Percentiles rank a stretch among this genome's conserved stretches.
phyloP scores from a whole-genome alignment of 1,284 basidiomycete genomes.

The Vanrija sp. region DNA sequence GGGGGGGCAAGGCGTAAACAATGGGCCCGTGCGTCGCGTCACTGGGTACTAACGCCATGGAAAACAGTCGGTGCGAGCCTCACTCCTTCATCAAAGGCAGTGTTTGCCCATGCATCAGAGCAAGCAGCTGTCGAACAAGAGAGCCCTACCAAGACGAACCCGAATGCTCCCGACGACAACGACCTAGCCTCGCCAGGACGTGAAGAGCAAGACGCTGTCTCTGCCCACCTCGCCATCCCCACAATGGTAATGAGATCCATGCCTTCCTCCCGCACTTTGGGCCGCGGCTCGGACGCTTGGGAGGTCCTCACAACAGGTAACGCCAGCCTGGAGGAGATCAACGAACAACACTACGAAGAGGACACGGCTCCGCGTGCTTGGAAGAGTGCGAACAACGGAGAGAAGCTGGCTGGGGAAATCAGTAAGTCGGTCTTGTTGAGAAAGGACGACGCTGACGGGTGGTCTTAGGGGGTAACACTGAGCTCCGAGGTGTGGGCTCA shows the following conservation, averaged over 20 bases:
- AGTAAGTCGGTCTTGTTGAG: background rate
- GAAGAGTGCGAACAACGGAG: constrained; percentile 44
- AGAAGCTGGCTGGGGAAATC: constrained; percentile 18
- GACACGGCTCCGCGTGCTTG: constrained; percentile 22
- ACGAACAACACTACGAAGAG: background rate
- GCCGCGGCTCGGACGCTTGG: constrained; percentile 29
- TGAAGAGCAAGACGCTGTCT: background rate
- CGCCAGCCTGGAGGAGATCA: constrained; percentile 26
- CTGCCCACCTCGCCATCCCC: too few species aligned
- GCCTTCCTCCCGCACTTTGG: background rate
- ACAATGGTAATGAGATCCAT: background rate
- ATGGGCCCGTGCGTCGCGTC: background rate
- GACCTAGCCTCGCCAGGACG: background rate
- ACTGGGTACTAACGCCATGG: constrained; percentile 2
- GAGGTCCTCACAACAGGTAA: constrained; percentile 34
- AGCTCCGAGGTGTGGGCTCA: constrained; percentile 6
- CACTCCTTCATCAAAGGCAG: constrained; percentile 14
- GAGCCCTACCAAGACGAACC: background rate
- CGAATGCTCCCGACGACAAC: background rate
- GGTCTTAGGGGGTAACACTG: background rate
- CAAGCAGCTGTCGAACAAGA: background rate
- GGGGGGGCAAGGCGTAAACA: background rate
- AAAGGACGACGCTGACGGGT: background rate
- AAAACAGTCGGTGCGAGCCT: constrained; percentile 9
- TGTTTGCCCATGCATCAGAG: background rate